These are phyloP conservation scores for Vicia villosa DNA, from an alignment of 306 rosid species.

Conservation along the genomic window DNA sequence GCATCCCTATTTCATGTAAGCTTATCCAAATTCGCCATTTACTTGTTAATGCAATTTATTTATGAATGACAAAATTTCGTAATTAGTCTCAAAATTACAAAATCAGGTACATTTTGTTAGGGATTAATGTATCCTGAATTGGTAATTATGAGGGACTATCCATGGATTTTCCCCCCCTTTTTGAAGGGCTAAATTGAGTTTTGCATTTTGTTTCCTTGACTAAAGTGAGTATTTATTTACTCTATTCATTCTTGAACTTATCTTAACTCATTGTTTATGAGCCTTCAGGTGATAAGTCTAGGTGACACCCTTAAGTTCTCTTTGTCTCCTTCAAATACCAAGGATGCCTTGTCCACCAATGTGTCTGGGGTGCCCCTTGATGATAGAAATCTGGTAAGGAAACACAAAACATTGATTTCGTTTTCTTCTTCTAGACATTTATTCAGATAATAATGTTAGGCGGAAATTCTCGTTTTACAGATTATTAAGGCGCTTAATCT, in stretches of 20 bases:
- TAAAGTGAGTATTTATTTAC: not conserved
- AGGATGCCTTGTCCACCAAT: constrained; percentile 82
- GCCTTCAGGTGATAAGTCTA: constrained; percentile 82
- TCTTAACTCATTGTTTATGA: constrained; percentile 19
- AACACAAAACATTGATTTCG: constrained; percentile 7
- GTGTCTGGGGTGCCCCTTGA: constrained; percentile 93
- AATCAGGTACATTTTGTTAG: not conserved
- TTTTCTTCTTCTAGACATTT: constrained; percentile 4
- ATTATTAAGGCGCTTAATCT: constrained; percentile 96
- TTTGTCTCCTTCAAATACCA: constrained; percentile 73
- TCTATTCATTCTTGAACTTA: constrained; percentile 6
- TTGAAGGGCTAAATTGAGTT: not conserved
- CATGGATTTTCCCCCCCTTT: no score
- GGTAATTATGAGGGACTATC: not conserved
- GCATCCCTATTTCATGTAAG: constrained; percentile 97
- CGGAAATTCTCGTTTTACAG: constrained; percentile 49
- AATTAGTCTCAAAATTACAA: not conserved
- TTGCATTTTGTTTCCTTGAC: not conserved
- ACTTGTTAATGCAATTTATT: not conserved
- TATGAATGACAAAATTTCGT: no score
- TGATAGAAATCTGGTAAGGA: constrained; percentile 81
- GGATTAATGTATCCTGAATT: not conserved
- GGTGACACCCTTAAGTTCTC: constrained; percentile 92
- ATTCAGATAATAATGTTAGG: constrained; percentile 10
- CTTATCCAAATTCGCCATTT: constrained; percentile 14